Evolutionary conservation across 129 eudicot species (phyloP).

Genomic region (Mikania micrantha): DNA sequence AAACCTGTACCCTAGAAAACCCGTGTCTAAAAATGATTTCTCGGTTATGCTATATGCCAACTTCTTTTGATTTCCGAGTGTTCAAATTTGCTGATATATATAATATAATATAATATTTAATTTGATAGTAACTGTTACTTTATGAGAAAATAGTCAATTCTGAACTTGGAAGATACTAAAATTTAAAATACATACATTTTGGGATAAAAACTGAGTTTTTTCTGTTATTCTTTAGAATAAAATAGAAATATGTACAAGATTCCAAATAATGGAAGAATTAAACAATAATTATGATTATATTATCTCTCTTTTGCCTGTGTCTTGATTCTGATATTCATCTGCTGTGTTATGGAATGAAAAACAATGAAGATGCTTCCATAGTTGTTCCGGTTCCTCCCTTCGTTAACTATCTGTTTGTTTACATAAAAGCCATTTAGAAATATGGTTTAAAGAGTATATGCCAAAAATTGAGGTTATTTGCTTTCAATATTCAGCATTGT

Average conservation of each 20-base stretch:
- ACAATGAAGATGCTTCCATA: slow-evolving; percentile 39
- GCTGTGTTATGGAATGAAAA: slow-evolving; percentile 32
- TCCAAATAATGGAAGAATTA: slow-evolving; percentile 19
- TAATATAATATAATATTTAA: background rate
- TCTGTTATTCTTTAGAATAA: slow-evolving; percentile 15
- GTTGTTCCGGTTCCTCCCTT: slow-evolving; percentile 33
- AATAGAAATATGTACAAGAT: slow-evolving; percentile 24
- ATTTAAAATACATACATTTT: slow-evolving; percentile 15
- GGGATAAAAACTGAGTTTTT: slow-evolving; percentile 7
- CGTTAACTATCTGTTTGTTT: slow-evolving; percentile 27
- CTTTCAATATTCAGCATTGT: slow-evolving; percentile 1
- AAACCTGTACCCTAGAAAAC: background rate
- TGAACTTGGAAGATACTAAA: slow-evolving; percentile 6
- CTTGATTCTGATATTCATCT: slow-evolving; percentile 10
- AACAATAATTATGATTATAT: background rate
- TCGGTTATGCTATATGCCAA: background rate
- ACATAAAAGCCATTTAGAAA: slow-evolving; percentile 3
- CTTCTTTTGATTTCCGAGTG: background rate
- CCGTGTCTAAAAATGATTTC: slow-evolving; percentile 12
- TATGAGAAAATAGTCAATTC: background rate
- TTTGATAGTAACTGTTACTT: background rate
- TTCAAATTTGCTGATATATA: background rate
- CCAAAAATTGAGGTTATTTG: background rate
- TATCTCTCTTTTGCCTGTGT: background rate
- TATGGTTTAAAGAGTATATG: background rate